phyloP scores from a whole-genome alignment of 768 basidiomycete species.

The Thelephora aurantiotincta region DNA sequence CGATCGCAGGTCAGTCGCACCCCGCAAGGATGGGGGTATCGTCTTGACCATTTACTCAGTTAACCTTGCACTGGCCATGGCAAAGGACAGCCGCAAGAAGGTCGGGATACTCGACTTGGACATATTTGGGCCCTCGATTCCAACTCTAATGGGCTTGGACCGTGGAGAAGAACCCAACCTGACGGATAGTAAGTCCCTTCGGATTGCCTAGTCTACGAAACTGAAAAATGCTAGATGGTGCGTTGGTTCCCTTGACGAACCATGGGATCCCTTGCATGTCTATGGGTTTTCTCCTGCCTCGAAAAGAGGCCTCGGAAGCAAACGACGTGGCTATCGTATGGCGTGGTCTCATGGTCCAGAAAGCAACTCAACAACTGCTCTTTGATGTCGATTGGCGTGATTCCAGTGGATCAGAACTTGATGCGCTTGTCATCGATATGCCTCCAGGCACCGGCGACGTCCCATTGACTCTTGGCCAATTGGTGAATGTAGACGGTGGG shows the following conservation, averaged over 20 bases:
- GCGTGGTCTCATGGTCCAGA: constrained; percentile 97
- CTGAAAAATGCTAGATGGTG: constrained; percentile 33
- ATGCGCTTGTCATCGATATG: constrained; percentile 88
- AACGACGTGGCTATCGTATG: constrained; percentile 80
- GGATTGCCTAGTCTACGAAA: background rate
- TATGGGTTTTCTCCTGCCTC: constrained; percentile 86
- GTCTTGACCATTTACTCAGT: constrained; percentile 25
- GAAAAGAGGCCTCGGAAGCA: constrained; percentile 30
- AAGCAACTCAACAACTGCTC: constrained; percentile 89
- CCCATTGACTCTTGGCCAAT: constrained; percentile 79
- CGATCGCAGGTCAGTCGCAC: constrained; percentile 56
- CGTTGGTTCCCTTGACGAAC: constrained; percentile 70
- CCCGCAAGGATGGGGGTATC: background rate
- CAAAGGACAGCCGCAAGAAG: constrained; percentile 23
- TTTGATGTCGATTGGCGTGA: constrained; percentile 90
- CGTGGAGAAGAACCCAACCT: constrained; percentile 63
- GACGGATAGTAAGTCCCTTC: constrained; percentile 40
- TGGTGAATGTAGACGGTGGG: constrained; percentile 73
- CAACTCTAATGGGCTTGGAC: constrained; percentile 85
- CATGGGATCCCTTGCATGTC: constrained; percentile 93
- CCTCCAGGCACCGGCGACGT: constrained; percentile 97
- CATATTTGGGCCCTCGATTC: constrained; percentile 89
- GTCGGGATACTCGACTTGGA: constrained; percentile 91
- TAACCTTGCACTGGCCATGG: constrained; percentile 70
- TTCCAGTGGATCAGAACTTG: constrained; percentile 37